phyloP scores from a whole-genome alignment of 352 stramenopile species.

The Pythium biforme region DNA sequence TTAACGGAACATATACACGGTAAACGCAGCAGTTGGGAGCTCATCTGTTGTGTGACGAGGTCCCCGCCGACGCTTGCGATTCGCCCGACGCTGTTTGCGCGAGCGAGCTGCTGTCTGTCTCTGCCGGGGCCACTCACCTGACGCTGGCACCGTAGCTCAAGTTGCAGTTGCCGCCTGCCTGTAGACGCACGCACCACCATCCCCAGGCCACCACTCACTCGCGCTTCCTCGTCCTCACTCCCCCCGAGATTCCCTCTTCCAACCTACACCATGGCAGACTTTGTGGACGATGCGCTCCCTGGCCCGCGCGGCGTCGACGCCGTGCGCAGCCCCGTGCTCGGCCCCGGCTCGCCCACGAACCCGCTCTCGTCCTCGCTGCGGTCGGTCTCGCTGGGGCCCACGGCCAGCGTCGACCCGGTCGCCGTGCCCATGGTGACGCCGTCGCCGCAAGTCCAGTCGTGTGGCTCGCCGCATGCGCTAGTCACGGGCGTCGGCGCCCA shows the following conservation, averaged over 20 bases:
- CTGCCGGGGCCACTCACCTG: background rate
- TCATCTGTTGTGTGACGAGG: background rate
- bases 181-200: conserved; percentile 9
- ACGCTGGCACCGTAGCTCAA: conserved; percentile 11
- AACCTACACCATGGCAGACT: background rate
- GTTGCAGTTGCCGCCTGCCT: conserved; percentile 16
- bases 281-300: conserved; percentile 4
- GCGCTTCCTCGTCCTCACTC: background rate
- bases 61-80: background rate
- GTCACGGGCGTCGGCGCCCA: conserved; percentile 21
- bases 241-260: background rate
- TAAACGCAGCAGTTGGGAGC: background rate
- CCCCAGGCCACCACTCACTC: background rate
- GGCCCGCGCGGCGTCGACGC: conserved; percentile 21
- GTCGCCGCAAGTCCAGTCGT: background rate
- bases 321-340: conserved; percentile 1
- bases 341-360: conserved; percentile 5
- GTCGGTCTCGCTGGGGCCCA: conserved; percentile 20
- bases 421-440: conserved; percentile 14
- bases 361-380: conserved; percentile 14
- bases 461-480: conserved; percentile 15
- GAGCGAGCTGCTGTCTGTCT: conserved; percentile 1
- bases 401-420: conserved; percentile 21
- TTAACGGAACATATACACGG: background rate
- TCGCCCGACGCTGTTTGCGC: conserved; percentile 12